Percentiles rank a stretch among this genome's conserved stretches.
These are phyloP conservation scores for Mikania micrantha DNA, from an alignment of 129 eudicot genomes.

Conservation along the genomic window DNA sequence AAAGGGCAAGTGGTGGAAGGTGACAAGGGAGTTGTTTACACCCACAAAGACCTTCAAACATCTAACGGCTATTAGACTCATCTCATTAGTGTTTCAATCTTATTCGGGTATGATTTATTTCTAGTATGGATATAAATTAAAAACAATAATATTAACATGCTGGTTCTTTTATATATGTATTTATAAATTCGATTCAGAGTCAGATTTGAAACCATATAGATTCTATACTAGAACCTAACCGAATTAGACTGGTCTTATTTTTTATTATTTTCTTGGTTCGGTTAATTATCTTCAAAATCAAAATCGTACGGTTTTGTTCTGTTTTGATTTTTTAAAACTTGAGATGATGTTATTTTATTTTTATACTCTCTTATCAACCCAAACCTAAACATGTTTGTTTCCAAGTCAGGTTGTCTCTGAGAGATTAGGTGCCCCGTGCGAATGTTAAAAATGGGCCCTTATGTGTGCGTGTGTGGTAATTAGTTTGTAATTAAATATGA, in stretches of 20 bases:
- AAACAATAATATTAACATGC: background rate
- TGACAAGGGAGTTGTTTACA: constrained; percentile 67
- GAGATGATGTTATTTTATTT: background rate
- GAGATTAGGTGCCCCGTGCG: too few relatives aligned
- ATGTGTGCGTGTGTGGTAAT: too few relatives aligned
- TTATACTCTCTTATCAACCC: background rate
- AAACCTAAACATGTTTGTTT: background rate
- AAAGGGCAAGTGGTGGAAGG: constrained; percentile 79
- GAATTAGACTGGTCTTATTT: background rate
- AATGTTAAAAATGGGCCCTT: too few relatives aligned
- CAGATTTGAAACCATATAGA: background rate
- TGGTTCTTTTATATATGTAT: background rate
- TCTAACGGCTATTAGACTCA: background rate
- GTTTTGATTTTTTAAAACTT: background rate
- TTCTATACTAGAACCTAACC: background rate
- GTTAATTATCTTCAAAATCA: background rate
- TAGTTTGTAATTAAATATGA: too few relatives aligned
- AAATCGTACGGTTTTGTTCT: background rate
- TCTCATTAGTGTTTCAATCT: background rate
- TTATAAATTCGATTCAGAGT: background rate
- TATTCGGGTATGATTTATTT: background rate
- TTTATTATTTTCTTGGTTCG: background rate
- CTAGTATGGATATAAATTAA: background rate
- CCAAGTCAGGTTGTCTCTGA: too few relatives aligned
- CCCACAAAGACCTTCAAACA: constrained; percentile 53